Percentiles rank a stretch among this genome's conserved stretches.
Conservation (phyloP, 495 filamentous ascomycete species). For the Astrocystis sublimbata region DNA sequence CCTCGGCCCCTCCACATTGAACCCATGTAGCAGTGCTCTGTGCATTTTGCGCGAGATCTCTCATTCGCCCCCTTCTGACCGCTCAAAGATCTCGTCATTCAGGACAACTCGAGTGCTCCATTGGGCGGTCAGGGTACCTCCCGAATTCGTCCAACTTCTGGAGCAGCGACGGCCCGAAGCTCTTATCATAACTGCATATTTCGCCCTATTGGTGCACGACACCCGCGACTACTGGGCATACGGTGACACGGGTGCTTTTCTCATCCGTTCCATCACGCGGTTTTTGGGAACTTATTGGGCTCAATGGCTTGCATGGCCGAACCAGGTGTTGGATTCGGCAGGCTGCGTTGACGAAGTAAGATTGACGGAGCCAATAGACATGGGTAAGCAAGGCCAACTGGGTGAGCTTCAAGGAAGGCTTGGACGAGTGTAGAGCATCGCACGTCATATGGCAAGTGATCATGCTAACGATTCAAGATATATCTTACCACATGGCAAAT, state of each 20-base stretch:
- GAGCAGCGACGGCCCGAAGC: slow-evolving; percentile 41
- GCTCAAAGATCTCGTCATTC: background rate
- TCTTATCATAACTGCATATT: slow-evolving; percentile 46
- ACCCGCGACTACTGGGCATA: slow-evolving; percentile 39
- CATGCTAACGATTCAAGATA: background rate
- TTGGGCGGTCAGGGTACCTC: slow-evolving; percentile 36
- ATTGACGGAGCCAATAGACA: background rate
- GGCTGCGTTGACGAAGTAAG: background rate
- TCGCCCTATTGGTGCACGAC: slow-evolving; percentile 38
- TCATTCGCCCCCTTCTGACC: background rate
- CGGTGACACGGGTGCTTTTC: slow-evolving; percentile 33
- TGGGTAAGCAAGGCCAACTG: background rate
- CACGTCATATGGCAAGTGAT: background rate
- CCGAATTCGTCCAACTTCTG: slow-evolving; percentile 40
- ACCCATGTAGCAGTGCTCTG: background rate
- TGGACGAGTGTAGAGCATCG: background rate
- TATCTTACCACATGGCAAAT: too few relatives aligned
- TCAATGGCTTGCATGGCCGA: slow-evolving; percentile 38
- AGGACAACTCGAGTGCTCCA: background rate
- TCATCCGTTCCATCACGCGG: slow-evolving; percentile 35
- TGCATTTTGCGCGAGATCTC: background rate
- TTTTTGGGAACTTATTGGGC: slow-evolving; percentile 39
- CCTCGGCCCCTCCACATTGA: background rate
- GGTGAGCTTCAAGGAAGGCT: background rate
- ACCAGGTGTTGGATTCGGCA: slow-evolving; percentile 15